phyloP scores from a whole-genome alignment of 1,284 basidiomycete genomes.

The Trametes pubescens region DNA sequence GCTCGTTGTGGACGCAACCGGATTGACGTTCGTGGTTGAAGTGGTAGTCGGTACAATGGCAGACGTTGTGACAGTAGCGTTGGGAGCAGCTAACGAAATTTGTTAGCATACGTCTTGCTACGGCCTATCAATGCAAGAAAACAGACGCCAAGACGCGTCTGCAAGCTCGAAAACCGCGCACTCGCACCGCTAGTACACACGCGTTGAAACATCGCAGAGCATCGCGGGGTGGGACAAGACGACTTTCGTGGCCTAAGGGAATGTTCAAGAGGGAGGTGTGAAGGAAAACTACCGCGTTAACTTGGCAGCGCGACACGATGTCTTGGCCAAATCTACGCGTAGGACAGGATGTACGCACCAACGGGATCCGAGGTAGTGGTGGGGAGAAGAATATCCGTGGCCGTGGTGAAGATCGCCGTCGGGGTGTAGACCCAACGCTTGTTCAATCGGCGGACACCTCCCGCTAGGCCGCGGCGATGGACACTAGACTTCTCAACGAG shows the following conservation, averaged over 20 bases:
- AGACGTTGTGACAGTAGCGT: not conserved
- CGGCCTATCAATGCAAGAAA: not conserved
- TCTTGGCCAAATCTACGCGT: not conserved
- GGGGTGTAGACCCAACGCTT: constrained; percentile 26
- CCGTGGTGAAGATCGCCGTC: constrained; percentile 22
- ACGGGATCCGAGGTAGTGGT: constrained; percentile 1
- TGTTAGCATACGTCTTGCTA: not conserved
- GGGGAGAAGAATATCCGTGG: constrained; percentile 1
- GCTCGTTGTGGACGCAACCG: not conserved
- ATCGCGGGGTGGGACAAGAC: too few species aligned
- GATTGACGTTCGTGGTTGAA: not conserved
- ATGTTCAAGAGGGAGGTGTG: not conserved
- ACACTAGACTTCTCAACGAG: constrained; percentile 32
- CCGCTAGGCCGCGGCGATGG: not conserved
- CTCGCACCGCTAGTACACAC: too few species aligned
- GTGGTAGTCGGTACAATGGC: not conserved
- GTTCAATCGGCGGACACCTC: constrained; percentile 21
- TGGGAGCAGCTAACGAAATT: not conserved
- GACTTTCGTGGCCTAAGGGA: not conserved
- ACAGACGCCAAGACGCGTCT: not conserved
- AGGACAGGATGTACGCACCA: constrained; percentile 19
- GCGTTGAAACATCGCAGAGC: too few species aligned
- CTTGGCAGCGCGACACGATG: not conserved
- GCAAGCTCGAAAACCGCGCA: not conserved
- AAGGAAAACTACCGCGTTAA: not conserved